phyloP scores from a whole-genome alignment of 345 rosid genomes.

The Trapa bicornis region DNA sequence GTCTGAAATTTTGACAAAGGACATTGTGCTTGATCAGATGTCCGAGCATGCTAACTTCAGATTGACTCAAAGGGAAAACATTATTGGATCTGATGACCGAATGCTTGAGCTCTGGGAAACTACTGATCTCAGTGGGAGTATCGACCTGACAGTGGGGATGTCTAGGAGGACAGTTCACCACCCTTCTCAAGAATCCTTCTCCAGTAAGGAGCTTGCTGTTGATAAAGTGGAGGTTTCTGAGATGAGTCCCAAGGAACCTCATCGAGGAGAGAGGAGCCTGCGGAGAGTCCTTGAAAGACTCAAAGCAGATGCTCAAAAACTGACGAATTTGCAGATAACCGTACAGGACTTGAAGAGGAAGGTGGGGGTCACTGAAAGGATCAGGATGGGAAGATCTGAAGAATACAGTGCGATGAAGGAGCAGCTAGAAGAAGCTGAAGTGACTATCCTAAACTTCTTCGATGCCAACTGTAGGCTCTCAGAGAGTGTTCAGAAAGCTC shows the following conservation, averaged over 20 bases:
- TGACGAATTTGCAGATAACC: conserved; percentile 63
- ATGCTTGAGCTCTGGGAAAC: conserved; percentile 59
- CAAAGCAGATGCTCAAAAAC: conserved; percentile 66
- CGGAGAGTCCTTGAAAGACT: conserved; percentile 79
- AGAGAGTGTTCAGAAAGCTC: conserved; percentile 33
- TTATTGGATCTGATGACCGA: conserved; percentile 35
- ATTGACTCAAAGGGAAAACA: conserved; percentile 37
- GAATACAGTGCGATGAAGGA: conserved; percentile 56
- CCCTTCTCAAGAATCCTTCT: conserved; percentile 38
- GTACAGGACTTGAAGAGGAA: conserved; percentile 71
- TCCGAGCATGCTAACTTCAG: conserved; percentile 65
- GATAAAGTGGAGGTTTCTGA: conserved; percentile 59
- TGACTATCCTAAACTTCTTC: conserved; percentile 41
- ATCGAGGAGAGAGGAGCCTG: conserved; percentile 46
- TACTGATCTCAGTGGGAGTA: conserved; percentile 27
- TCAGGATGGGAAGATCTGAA: conserved; percentile 42
- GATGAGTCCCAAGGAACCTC: conserved; percentile 42
- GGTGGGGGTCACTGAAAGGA: conserved; percentile 50
- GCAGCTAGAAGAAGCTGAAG: conserved; percentile 75
- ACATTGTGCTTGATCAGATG: conserved; percentile 83
- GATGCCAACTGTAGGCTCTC: conserved; percentile 46
- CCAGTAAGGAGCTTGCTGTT: conserved; percentile 57
- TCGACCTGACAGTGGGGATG: conserved; percentile 35
- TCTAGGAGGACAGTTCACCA: conserved; percentile 19
- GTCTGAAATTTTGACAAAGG: conserved; percentile 55